Percentiles rank a stretch among this genome's conserved stretches.
Conservation (phyloP, 208 protist species). For the Naegleria fowleri region DNA sequence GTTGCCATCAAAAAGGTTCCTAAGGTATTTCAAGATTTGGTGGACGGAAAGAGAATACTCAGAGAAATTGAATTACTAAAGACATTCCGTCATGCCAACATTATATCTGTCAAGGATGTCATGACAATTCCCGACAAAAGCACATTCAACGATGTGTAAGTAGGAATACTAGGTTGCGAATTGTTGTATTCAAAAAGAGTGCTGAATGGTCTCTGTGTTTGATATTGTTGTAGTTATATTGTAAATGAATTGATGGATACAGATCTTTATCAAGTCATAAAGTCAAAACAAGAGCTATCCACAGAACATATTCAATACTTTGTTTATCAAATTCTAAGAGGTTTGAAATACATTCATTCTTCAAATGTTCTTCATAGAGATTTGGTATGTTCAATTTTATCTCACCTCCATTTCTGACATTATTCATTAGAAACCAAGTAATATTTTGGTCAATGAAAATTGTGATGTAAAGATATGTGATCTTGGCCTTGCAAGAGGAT, state of each 20-base stretch:
- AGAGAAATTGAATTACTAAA: background rate
- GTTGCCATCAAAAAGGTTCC: constrained; percentile 22
- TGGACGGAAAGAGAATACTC: constrained; percentile 34
- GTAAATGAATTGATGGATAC: constrained; percentile 16
- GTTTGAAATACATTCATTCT: background rate
- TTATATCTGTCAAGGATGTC: background rate
- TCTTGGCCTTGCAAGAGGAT: background rate
- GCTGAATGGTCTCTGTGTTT: constrained; percentile 51
- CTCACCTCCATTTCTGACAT: constrained; percentile 49
- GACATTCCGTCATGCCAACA: background rate
- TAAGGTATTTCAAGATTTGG: constrained; percentile 15
- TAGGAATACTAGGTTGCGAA: constrained; percentile 21
- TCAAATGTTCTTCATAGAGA: constrained; percentile 18
- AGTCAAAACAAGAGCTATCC: background rate
- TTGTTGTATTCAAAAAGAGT: constrained; percentile 63
- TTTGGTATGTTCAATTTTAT: constrained; percentile 63
- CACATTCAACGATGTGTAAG: background rate
- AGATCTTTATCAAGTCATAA: background rate
- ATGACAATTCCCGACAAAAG: background rate
- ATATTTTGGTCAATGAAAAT: background rate
- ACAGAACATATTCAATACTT: constrained; percentile 6
- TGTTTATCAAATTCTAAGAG: background rate
- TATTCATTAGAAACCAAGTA: constrained; percentile 43
- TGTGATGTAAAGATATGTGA: constrained; percentile 14
- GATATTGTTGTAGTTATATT: background rate